phyloP scores from a whole-genome alignment of 129 eudicot genomes.

The Ambrosia trifida region DNA sequence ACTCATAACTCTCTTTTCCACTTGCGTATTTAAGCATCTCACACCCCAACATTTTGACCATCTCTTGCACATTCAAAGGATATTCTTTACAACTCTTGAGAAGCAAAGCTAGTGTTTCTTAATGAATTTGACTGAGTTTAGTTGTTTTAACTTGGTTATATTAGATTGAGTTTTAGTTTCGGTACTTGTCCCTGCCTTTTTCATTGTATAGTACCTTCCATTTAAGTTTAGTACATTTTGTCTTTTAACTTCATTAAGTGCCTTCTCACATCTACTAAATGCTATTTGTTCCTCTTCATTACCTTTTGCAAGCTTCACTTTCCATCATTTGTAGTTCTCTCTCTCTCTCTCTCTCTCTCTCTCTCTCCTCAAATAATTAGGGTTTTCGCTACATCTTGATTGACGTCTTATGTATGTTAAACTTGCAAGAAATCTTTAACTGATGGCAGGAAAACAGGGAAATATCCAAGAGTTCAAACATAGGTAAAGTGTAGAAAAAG shows the following conservation, averaged over 20 bases:
- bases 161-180: too few relatives aligned
- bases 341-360: neutral
- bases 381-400: conserved; percentile 21
- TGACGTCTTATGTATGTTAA: conserved; percentile 1
- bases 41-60: too few relatives aligned
- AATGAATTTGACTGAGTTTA: too few relatives aligned
- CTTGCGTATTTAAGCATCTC: too few relatives aligned
- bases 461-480: conserved; percentile 14
- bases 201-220: conserved; percentile 2
- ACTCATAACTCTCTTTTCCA: too few relatives aligned
- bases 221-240: conserved; percentile 20
- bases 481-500: conserved; percentile 15
- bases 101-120: too few relatives aligned
- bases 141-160: too few relatives aligned
- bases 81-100: too few relatives aligned
- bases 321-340: conserved; percentile 12
- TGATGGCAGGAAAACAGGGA: conserved; percentile 22
- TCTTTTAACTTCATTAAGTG: conserved; percentile 9
- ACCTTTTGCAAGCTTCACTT: conserved; percentile 19
- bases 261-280: conserved; percentile 28
- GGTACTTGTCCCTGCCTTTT: neutral
- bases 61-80: too few relatives aligned
- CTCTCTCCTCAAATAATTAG: conserved; percentile 21
- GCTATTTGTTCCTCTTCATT: conserved; percentile 23
- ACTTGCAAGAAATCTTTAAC: conserved; percentile 5